phyloP scores from a whole-genome alignment of 495 filamentous ascomycete species.

The Penicillium coprophilum region DNA sequence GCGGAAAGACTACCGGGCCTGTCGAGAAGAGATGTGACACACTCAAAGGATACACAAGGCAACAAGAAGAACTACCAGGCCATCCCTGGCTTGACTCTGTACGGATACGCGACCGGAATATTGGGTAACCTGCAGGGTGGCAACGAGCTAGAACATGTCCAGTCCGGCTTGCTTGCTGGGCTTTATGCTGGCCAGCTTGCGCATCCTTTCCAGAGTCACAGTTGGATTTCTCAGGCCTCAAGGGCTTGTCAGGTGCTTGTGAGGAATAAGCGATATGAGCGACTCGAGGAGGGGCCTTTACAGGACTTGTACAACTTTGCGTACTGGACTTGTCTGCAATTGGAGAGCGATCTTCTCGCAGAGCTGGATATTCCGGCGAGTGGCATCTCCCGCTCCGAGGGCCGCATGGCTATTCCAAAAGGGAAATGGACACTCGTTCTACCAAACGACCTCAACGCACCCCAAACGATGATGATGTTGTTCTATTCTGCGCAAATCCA shows the following conservation, averaged over 20 bases:
- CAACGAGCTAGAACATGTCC: constrained; percentile 75
- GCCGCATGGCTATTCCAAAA: constrained; percentile 62
- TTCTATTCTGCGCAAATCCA: constrained; percentile 86
- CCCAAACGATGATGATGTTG: constrained; percentile 57
- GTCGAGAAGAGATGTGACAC: constrained; percentile 18
- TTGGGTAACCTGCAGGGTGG: constrained; percentile 76
- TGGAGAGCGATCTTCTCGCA: constrained; percentile 94
- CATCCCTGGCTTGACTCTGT: constrained; percentile 87
- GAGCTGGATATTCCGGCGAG: constrained; percentile 83
- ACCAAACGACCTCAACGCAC: constrained; percentile 35
- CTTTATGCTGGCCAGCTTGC: constrained; percentile 86
- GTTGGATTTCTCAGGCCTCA: constrained; percentile 79
- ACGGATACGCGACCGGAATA: constrained; percentile 82
- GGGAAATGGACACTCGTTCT: constrained; percentile 36
- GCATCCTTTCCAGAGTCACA: constrained; percentile 84
- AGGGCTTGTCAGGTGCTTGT: constrained; percentile 74
- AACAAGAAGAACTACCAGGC: constrained; percentile 70
- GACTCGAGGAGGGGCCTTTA: constrained; percentile 24
- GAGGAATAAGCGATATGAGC: constrained; percentile 52
- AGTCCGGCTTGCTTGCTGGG: constrained; percentile 82
- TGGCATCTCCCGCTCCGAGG: constrained; percentile 70
- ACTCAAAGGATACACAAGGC: constrained; percentile 15
- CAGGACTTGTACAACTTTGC: constrained; percentile 67
- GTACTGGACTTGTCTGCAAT: constrained; percentile 91
- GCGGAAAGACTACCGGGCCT: background rate